These are phyloP conservation scores for Naganishia vaughanmartiniae DNA, from an alignment of 768 basidiomycete species.

Conservation along the genomic window DNA sequence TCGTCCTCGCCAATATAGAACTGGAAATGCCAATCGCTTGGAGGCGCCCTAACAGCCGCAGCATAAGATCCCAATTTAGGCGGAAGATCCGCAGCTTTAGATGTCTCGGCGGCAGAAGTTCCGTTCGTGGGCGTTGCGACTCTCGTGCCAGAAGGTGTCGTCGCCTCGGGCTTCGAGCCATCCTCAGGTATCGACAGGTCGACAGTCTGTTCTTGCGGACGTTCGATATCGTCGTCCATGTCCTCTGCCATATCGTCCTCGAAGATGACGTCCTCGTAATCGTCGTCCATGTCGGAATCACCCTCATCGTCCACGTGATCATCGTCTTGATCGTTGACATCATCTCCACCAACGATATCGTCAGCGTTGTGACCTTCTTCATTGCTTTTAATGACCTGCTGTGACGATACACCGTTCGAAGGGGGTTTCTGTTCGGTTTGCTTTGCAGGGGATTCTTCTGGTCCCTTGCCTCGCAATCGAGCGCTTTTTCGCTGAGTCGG, in stretches of 20 bases:
- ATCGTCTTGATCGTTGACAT: constrained; percentile 44
- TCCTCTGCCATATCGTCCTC: constrained; percentile 71
- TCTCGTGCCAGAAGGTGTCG: constrained; percentile 93
- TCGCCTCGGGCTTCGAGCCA: constrained; percentile 89
- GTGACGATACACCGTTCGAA: constrained; percentile 7
- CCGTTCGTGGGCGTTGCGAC: constrained; percentile 77
- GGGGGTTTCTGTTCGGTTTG: constrained; percentile 22
- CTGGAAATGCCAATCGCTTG: constrained; percentile 93
- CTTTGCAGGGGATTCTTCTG: constrained; percentile 30
- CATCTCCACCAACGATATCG: constrained; percentile 59
- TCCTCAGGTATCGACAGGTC: constrained; percentile 79
- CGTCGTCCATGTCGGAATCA: constrained; percentile 15
- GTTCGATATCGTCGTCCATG: constrained; percentile 63
- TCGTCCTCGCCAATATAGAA: constrained; percentile 88
- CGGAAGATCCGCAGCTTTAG: constrained; percentile 38
- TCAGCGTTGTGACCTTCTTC: not conserved
- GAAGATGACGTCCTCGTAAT: not conserved
- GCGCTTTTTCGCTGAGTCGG: constrained; percentile 73
- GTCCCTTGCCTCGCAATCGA: constrained; percentile 68
- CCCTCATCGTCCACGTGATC: constrained; percentile 38
- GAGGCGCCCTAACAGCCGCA: constrained; percentile 85
- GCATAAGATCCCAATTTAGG: constrained; percentile 68
- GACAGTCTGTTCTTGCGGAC: constrained; percentile 76
- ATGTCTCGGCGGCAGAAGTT: constrained; percentile 49
- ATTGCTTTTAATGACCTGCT: not conserved